A percentile compares a stretch with the other conserved stretches of the same genome.
phyloP scores from a whole-genome alignment of 129 eudicot genomes.

The Pulicaria dysenterica region DNA sequence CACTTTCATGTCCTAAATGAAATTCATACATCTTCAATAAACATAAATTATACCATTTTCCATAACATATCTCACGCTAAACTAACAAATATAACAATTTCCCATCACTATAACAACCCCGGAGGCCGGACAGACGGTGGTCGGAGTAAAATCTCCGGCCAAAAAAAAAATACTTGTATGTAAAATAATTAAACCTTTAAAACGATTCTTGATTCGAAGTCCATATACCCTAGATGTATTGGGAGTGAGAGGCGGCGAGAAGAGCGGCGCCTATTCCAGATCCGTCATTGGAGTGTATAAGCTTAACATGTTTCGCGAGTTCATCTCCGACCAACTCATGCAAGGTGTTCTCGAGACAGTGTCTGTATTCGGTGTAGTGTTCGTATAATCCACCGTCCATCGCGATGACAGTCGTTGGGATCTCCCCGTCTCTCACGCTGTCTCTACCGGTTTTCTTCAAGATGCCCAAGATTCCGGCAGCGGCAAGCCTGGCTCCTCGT shows the following conservation, averaged over 20 bases:
- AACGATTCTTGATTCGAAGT: conserved; percentile 13
- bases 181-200: neutral
- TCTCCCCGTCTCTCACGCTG: conserved; percentile 36
- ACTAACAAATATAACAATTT: conserved; percentile 23
- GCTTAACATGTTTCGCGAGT: conserved; percentile 34
- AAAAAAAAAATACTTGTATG: neutral
- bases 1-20: conserved; percentile 12
- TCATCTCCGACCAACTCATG: conserved; percentile 65
- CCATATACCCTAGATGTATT: conserved; percentile 37
- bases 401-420: conserved; percentile 63
- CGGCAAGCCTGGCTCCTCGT: conserved; percentile 89
- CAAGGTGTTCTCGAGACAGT: conserved; percentile 70
- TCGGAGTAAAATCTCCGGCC: neutral
- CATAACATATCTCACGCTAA: conserved; percentile 22
- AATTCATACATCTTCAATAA: conserved; percentile 27
- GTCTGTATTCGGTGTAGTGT: conserved; percentile 73
- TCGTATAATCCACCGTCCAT: conserved; percentile 94
- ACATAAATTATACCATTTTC: conserved; percentile 26
- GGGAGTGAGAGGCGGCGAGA: conserved; percentile 90
- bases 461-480: conserved; percentile 77
- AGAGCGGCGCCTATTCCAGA: conserved; percentile 96
- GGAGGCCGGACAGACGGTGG: neutral
- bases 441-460: conserved; percentile 78
- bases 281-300: conserved; percentile 78
- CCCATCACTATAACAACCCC: conserved; percentile 13